Evolutionary conservation across 768 basidiomycete species (phyloP).

Genomic region (Xerocomellus chrysenteron): DNA sequence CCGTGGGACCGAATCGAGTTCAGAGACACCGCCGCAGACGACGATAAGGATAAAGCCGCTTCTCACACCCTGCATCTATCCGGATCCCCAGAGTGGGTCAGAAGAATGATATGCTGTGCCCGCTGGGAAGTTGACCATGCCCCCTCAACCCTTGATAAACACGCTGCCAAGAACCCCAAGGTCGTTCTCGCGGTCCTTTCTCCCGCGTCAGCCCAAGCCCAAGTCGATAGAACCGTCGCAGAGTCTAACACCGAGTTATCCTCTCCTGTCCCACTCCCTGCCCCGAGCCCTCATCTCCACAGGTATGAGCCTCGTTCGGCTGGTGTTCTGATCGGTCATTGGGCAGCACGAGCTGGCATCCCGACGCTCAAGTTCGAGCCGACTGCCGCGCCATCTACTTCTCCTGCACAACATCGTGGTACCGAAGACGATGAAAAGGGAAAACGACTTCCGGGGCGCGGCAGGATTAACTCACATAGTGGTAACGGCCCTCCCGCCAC

Average conservation of each 20-base stretch:
- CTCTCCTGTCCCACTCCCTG: constrained; percentile 66
- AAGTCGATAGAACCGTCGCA: constrained; percentile 24
- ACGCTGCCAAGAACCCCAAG: constrained; percentile 36
- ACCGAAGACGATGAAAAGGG: constrained; percentile 36
- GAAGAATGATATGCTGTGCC: constrained; percentile 80
- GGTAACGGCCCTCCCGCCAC: constrained; percentile 15
- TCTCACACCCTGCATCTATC: constrained; percentile 26
- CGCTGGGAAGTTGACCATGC: constrained; percentile 69
- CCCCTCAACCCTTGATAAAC: constrained; percentile 27
- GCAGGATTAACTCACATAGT: constrained; percentile 30
- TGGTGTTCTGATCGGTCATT: constrained; percentile 60
- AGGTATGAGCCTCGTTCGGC: constrained; percentile 65
- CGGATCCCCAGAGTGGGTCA: constrained; percentile 78
- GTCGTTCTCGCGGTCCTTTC: constrained; percentile 63
- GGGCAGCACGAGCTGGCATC: constrained; percentile 67
- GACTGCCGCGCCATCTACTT: constrained; percentile 13
- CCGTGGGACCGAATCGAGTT: constrained; percentile 75
- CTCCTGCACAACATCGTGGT: constrained; percentile 20
- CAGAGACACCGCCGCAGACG: constrained; percentile 33
- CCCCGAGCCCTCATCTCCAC: constrained; percentile 51
- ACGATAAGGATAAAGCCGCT: constrained; percentile 26
- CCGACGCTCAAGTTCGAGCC: constrained; percentile 53
- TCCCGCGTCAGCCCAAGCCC: constrained; percentile 23
- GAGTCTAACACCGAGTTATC: constrained; percentile 27
- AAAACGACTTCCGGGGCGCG: constrained; percentile 27